Percentiles rank a stretch among this genome's conserved stretches.
These are phyloP conservation scores for Alternaria metachromatica DNA, from an alignment of 2,329 filamentous ascomycete genomes.

Conservation along the genomic window DNA sequence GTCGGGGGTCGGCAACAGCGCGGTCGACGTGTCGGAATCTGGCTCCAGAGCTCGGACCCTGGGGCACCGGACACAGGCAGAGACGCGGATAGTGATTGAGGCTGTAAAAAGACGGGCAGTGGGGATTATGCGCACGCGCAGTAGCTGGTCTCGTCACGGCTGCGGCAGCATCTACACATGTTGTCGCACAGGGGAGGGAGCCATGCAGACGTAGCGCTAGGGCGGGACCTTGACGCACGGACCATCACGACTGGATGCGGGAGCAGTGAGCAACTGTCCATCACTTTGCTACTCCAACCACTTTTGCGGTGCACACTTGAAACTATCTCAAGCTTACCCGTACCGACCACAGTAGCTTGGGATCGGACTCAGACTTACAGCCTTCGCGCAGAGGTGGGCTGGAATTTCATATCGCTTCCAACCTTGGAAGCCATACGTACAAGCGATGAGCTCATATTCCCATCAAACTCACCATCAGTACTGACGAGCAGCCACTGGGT, in stretches of 20 bases:
- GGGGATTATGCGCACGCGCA: slow-evolving; percentile 5
- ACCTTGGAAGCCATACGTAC: neutral
- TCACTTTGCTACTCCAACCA: neutral
- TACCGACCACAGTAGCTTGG: no score
- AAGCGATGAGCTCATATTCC: neutral
- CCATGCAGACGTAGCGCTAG: slow-evolving; percentile 19
- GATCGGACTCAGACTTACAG: no score
- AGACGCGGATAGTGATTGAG: neutral
- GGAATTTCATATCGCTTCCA: neutral
- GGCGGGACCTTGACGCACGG: slow-evolving; percentile 14
- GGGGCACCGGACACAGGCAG: slow-evolving; percentile 13
- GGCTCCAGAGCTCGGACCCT: slow-evolving; percentile 29
- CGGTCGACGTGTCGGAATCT: slow-evolving; percentile 28
- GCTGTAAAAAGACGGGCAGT: neutral
- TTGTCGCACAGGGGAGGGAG: slow-evolving; percentile 13
- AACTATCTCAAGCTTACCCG: neutral
- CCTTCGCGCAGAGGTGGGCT: neutral
- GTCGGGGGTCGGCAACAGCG: slow-evolving; percentile 32
- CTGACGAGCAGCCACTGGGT: neutral
- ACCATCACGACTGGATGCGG: slow-evolving; percentile 7
- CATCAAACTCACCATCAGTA: neutral
- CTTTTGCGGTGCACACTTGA: neutral
- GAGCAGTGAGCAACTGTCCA: neutral
- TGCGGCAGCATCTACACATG: slow-evolving; percentile 13
- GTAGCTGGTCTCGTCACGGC: slow-evolving; percentile 3